phyloP scores from a whole-genome alignment of 129 eudicot species.

The Pseudognaphalium luteoalbum region DNA sequence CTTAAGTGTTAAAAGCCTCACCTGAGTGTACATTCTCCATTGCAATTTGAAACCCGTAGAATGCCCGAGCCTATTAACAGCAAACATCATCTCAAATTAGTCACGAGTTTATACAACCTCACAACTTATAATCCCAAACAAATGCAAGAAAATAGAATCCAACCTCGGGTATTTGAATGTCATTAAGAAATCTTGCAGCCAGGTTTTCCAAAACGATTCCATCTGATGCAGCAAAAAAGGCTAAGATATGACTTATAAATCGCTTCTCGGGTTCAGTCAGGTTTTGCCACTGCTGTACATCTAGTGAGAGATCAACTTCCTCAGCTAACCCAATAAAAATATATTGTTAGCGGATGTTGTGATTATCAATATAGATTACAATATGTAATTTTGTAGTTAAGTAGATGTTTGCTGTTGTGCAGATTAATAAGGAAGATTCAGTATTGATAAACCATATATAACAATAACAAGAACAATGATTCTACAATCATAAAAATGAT shows the following conservation, averaged over 20 bases:
- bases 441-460: not conserved
- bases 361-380: too few relatives aligned
- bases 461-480: not conserved
- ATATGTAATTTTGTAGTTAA: too few relatives aligned
- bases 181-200: conserved; percentile 75
- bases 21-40: conserved; percentile 93
- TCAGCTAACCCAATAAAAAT: conserved; percentile 46
- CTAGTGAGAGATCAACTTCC: conserved; percentile 89
- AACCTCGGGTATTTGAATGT: conserved; percentile 80
- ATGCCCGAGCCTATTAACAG: conserved; percentile 70
- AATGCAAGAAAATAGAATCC: not conserved
- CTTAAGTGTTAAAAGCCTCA: conserved; percentile 19
- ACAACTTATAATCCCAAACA: not conserved
- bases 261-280: conserved; percentile 64
- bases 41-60: conserved; percentile 91
- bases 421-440: not conserved
- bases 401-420: not conserved
- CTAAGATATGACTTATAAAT: conserved; percentile 77
- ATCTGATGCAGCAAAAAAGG: conserved; percentile 90
- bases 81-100: conserved; percentile 22
- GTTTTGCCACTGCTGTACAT: conserved; percentile 71
- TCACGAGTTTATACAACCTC: conserved; percentile 10
- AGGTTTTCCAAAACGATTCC: conserved; percentile 87
- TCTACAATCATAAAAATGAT: not conserved
- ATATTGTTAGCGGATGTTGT: too few relatives aligned